phyloP scores from a whole-genome alignment of 2,329 filamentous ascomycete genomes.

The Fusarium penzigii region DNA sequence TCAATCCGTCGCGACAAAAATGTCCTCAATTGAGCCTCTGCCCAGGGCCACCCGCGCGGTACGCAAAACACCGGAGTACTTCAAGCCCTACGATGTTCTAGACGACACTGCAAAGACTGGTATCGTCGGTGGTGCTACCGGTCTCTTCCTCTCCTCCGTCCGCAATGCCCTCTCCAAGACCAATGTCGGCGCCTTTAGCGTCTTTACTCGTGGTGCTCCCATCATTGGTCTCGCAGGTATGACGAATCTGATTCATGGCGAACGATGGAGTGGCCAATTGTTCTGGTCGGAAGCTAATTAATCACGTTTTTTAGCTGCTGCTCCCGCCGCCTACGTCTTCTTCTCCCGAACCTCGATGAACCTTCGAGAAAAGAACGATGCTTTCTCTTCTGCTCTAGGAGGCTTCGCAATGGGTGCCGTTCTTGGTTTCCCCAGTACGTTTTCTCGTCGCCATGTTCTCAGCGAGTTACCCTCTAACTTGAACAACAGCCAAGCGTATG shows the following conservation, averaged over 20 bases:
- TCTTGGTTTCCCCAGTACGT: constrained; percentile 71
- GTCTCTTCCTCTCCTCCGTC: constrained; percentile 73
- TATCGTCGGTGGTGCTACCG: constrained; percentile 64
- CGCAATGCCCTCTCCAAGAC: constrained; percentile 84
- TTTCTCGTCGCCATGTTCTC: constrained; percentile 4
- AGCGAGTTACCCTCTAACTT: constrained; percentile 16
- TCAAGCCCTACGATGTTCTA: constrained; percentile 75
- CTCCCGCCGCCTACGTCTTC: constrained; percentile 76
- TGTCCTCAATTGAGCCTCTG: constrained; percentile 36
- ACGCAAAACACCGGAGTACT: constrained; percentile 40
- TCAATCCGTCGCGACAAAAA: constrained; percentile 4
- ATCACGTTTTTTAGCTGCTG: constrained; percentile 48
- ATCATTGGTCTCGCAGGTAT: constrained; percentile 59
- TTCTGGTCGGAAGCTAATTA: constrained; percentile 15
- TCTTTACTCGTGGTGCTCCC: constrained; percentile 77
- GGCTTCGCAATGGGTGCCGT: constrained; percentile 76
- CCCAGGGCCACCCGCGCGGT: constrained; percentile 29
- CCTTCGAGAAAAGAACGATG: constrained; percentile 80
- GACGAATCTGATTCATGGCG: constrained; percentile 1
- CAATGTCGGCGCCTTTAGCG: constrained; percentile 78
- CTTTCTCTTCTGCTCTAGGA: constrained; percentile 71
- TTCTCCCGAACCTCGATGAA: constrained; percentile 76
- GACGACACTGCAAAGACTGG: constrained; percentile 64
- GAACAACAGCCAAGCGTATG: constrained; percentile 51
- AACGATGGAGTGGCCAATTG: constrained; percentile 17